Percentiles rank a stretch among this genome's conserved stretches.
These are phyloP conservation scores for Erodium trifolium DNA, from an alignment of 441 rosid genomes.

Conservation along the genomic window DNA sequence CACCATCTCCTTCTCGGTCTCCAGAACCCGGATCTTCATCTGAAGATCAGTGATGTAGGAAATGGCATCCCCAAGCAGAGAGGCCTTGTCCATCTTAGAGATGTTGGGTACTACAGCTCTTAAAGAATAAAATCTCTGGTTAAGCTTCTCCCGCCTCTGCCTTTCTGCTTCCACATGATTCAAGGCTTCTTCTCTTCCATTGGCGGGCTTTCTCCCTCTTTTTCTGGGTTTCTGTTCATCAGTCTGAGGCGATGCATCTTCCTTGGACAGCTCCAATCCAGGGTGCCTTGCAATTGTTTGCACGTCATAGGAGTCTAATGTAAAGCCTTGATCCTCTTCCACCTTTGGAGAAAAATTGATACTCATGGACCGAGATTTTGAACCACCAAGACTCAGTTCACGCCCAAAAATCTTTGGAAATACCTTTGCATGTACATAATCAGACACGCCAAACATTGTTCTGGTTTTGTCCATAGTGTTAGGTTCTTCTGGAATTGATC, in stretches of 20 bases:
- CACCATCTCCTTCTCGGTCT: conserved; percentile 3
- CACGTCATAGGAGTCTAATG: neutral
- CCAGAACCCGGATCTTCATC: conserved; percentile 30
- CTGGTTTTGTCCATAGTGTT: neutral
- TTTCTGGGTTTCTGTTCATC: conserved; percentile 59
- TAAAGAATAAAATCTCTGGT: conserved; percentile 62
- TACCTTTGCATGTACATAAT: neutral
- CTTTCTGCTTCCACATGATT: conserved; percentile 73
- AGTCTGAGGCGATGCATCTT: conserved; percentile 9
- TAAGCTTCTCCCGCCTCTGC: conserved; percentile 67
- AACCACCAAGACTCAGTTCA: conserved; percentile 4
- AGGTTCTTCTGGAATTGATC: neutral
- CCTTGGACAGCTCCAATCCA: neutral
- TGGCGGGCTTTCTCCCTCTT: conserved; percentile 71
- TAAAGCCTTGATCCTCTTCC: neutral
- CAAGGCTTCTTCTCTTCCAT: conserved; percentile 62
- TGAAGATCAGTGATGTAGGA: conserved; percentile 56
- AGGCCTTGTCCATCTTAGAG: conserved; percentile 43
- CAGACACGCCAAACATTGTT: neutral
- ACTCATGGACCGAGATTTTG: conserved; percentile 1
- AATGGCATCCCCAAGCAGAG: conserved; percentile 61
- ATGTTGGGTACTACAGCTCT: conserved; percentile 68
- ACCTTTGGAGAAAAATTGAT: conserved; percentile 1
- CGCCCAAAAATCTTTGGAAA: neutral
- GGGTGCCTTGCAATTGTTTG: neutral